Base-by-base conservation (phyloP, 2,329 filamentous ascomycete species). In the Claviceps maximensis region DNA sequence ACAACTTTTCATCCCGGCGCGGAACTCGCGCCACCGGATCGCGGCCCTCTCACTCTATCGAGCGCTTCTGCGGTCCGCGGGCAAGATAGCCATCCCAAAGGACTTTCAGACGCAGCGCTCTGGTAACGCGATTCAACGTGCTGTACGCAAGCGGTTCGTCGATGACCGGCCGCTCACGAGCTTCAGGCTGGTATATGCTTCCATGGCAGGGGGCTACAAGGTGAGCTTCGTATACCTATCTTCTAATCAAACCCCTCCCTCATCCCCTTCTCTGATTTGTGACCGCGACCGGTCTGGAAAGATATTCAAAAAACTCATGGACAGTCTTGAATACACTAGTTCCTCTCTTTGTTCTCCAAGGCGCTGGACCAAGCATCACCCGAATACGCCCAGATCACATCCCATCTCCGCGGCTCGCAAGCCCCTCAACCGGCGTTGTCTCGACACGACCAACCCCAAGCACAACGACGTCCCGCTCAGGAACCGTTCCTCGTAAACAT, bases 21-120 rank as follows among this genome's bases (percentile, higher is more conserved):
- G 70, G 54, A 71, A 71, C 56, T 73, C 74, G 60, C 74, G 75
- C 56, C 78, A 82, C 62, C 73, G 78, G 56, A 64, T 61, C 61
- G 78, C 78, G 61, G 77, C 80, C 63, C 75, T 87, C 57, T 83
- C 86, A 50, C 79, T 91, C 49, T 90, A 84, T 69, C 78, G 83
- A 57, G 81, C 84, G 38, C 78, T 91, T 53, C 69, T 89, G 51
- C 74, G 74, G 56, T 76, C 80, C 67, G 80, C 74, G 54, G 65
- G 70, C 31, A 70, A 67, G 42, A 68, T 85, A 36, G 69, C 75
- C 1, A 67, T 87, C 1, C 74, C 78, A 1, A 60, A 71, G 62
- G 70, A 78, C 47, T 50, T 62, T 4, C 57, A 33, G 61, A 33
- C 6, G 2, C 3, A 7, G 10, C 8, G 2, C 3, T 60, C 42